Evolutionary conservation across 2,329 filamentous ascomycete genomes (phyloP).

Genomic region (Aspergillus fumigatiaffinis): DNA sequence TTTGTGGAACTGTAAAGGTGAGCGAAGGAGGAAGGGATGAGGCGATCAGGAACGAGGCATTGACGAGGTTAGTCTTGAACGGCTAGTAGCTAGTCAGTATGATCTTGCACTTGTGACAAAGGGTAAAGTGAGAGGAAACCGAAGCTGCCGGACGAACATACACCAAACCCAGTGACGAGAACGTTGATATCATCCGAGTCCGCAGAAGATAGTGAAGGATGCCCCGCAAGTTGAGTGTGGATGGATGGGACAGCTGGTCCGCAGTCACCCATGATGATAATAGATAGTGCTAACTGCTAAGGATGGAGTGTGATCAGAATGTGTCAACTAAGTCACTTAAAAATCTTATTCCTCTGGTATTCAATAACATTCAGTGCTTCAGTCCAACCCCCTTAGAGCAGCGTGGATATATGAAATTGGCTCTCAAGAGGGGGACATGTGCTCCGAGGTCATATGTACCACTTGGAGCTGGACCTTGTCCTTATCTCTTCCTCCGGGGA

Average conservation of each 20-base stretch:
- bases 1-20: constrained; percentile 35
- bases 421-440: neutral
- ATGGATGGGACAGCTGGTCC: constrained; percentile 17
- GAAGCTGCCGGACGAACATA: constrained; percentile 17
- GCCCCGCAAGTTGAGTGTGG: constrained; percentile 12
- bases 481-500: neutral
- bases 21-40: constrained; percentile 63
- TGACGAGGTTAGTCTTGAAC: constrained; percentile 69
- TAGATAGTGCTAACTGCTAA: neutral
- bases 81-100: constrained; percentile 51
- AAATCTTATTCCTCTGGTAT: too few species aligned
- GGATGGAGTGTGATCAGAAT: too few species aligned
- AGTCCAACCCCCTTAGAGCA: too few species aligned
- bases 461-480: neutral
- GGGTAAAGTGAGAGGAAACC: neutral
- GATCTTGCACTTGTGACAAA: neutral
- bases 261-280: constrained; percentile 30
- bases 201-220: constrained; percentile 11
- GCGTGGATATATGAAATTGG: too few species aligned
- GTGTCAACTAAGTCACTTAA: too few species aligned
- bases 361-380: too few species aligned
- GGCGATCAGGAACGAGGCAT: constrained; percentile 79
- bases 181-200: constrained; percentile 29
- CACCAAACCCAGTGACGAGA: constrained; percentile 36
- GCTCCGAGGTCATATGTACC: neutral